Evolutionary conservation across 202 grass and related monocot genomes (phyloP).

Genomic region (Setaria viridis): DNA sequence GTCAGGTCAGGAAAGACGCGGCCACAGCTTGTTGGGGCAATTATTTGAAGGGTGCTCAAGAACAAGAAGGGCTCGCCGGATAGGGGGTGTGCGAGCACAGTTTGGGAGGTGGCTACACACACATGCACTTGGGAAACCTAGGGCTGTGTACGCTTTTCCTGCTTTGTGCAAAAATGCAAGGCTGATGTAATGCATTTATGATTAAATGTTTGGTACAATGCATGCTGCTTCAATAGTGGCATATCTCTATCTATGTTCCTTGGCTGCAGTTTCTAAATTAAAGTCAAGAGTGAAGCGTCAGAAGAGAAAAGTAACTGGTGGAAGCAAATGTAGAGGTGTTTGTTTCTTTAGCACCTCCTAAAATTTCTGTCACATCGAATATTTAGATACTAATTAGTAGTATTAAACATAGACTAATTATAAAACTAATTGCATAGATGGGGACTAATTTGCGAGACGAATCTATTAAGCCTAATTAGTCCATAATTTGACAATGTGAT

Average conservation of each 20-base stretch:
- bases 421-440: too few species aligned
- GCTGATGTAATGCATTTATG: background rate
- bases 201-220: background rate
- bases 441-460: too few species aligned
- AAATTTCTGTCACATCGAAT: too few species aligned
- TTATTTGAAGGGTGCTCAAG: constrained; percentile 46
- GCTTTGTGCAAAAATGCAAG: constrained; percentile 9
- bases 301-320: too few species aligned
- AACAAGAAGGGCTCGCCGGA: background rate
- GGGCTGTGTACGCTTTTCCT: constrained; percentile 15
- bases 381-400: too few species aligned
- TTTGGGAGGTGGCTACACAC: constrained; percentile 22
- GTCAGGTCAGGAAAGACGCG: constrained; percentile 46
- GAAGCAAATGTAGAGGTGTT: too few species aligned
- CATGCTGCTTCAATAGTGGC: background rate
- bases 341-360: too few species aligned
- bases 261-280: too few species aligned
- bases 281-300: background rate
- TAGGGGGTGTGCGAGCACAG: constrained; percentile 43
- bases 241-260: background rate
- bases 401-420: too few species aligned
- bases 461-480: too few species aligned
- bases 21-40: background rate
- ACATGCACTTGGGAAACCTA: constrained; percentile 46
- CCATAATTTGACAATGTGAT: too few species aligned